Percentiles rank a stretch among this genome's conserved stretches.
Evolutionary conservation across 1,139 yeast species (phyloP).

Genomic region (Scheffersomyces parashehatae): DNA sequence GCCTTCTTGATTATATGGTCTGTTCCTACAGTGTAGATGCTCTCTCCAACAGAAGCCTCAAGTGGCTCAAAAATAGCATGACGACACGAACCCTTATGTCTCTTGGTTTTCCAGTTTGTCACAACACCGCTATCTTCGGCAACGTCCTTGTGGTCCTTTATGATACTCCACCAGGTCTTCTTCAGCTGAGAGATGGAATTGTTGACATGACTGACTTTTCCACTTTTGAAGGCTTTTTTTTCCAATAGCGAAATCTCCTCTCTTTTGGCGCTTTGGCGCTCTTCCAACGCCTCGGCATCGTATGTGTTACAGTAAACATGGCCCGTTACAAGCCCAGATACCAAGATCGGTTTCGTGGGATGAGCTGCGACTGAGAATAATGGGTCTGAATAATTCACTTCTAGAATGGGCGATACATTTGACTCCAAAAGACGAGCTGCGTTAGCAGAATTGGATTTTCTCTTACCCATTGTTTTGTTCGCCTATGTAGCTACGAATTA

Average conservation of each 20-base stretch:
- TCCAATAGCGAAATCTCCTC: conserved; percentile 21
- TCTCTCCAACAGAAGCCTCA: conserved; percentile 48
- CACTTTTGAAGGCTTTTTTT: conserved; percentile 27
- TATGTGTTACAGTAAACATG: conserved; percentile 61
- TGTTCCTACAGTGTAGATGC: conserved; percentile 69
- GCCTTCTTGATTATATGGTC: conserved; percentile 83
- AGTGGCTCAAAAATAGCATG: conserved; percentile 65
- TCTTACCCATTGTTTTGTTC: conserved; percentile 27
- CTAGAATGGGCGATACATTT: conserved; percentile 50
- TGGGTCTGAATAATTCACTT: conserved; percentile 57
- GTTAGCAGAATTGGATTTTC: conserved; percentile 29
- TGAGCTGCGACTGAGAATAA: conserved; percentile 79
- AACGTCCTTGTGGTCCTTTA: conserved; percentile 33
- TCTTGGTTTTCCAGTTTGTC: conserved; percentile 77
- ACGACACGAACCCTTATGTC: conserved; percentile 90
- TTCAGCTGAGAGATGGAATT: conserved; percentile 41
- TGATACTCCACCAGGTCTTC: conserved; percentile 52
- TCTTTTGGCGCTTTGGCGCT: conserved; percentile 22
- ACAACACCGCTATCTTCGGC: conserved; percentile 33
- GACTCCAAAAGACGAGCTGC: conserved; percentile 40
- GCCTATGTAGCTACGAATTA: no score
- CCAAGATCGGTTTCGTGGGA: conserved; percentile 65
- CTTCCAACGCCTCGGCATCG: conserved; percentile 47
- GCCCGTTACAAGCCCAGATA: conserved; percentile 80
- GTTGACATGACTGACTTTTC: conserved; percentile 26